Percentiles rank a stretch among this genome's conserved stretches.
Conservation (phyloP, 768 basidiomycete species). For the Termitomyces sp. region DNA sequence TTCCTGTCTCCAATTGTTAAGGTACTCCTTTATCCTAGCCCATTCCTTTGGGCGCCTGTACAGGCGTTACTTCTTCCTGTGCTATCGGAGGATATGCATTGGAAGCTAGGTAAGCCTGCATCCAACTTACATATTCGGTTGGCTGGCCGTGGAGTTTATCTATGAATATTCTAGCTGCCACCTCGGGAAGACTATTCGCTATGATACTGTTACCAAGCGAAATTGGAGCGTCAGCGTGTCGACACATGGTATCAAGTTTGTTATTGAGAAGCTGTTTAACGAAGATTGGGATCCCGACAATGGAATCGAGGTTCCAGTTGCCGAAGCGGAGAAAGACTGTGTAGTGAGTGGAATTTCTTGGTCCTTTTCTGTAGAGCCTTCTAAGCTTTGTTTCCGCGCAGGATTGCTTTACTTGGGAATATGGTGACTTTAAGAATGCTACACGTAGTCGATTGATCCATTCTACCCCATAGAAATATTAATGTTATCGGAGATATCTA, state of each 20-base stretch:
- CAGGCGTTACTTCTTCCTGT: constrained; percentile 55
- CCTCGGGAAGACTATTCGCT: constrained; percentile 74
- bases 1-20: not conserved
- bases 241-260: constrained; percentile 65
- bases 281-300: constrained; percentile 33
- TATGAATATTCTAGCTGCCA: constrained; percentile 58
- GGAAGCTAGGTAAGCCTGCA: constrained; percentile 49
- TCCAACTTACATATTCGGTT: not conserved
- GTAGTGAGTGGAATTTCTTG: constrained; percentile 32
- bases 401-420: constrained; percentile 80
- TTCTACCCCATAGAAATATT: not conserved
- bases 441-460: constrained; percentile 2
- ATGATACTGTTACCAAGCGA: constrained; percentile 81
- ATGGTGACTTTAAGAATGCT: constrained; percentile 35
- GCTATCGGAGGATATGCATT: constrained; percentile 73
- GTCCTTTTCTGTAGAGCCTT: not conserved
- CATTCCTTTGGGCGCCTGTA: constrained; percentile 83
- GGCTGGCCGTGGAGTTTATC: not conserved
- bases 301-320: constrained; percentile 40
- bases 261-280: constrained; percentile 53
- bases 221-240: constrained; percentile 77
- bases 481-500: not conserved
- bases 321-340: constrained; percentile 59
- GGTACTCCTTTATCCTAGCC: constrained; percentile 41
- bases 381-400: constrained; percentile 19